Base-by-base conservation (phyloP, 768 basidiomycete species). In the Naematelia encephala region DNA sequence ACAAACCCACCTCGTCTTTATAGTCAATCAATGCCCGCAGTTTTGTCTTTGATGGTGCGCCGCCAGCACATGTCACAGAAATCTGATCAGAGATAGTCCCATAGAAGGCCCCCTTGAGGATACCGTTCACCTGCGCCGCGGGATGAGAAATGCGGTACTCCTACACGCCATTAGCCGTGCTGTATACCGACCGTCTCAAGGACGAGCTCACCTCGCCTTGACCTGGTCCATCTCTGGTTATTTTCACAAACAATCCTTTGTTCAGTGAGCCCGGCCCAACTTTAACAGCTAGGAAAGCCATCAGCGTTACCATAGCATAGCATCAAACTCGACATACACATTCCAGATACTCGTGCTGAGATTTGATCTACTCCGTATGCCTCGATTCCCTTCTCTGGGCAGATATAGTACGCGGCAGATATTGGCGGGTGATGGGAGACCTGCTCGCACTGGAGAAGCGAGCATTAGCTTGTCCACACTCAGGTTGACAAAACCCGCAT, bases 381-480 rank as follows among this genome's bases (percentile, higher is more conserved):
- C 62, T 88, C 86, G 43, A 93, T 72, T 27, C 84, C 83, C 23
- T 85, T 84, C 43, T 84, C 79, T 0, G 92, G 90, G 75, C 90
- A 93, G 3, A 79, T 62, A 5, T 88, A 90, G 62, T 85, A 86
- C 72, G 86, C 94, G 0, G 88, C 86, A 0, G 91, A 94, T 27
- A 97, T 84, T 2, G 96, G 96, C 0, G 96, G 96, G 70, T 99
- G 96, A 78, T 99, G 96, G 1, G 90, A 96, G 48, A 97, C 86
- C 77, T 96, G 93, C 76, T 96, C 93, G 13, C 91, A 94, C 78
- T 80, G 61, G n/a, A n/a, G n/a, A n/a, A n/a, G n/a, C 19, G 30
- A 23, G 21, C 23, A 25, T 60, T 39, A 50, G 55, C 5, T 43
- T 14, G 2, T 2, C 21, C 28, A 30, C 42, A 1, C 5, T 14